These are phyloP conservation scores for Scalesia atractyloides DNA, from an alignment of 129 eudicot genomes.

Conservation along the genomic window DNA sequence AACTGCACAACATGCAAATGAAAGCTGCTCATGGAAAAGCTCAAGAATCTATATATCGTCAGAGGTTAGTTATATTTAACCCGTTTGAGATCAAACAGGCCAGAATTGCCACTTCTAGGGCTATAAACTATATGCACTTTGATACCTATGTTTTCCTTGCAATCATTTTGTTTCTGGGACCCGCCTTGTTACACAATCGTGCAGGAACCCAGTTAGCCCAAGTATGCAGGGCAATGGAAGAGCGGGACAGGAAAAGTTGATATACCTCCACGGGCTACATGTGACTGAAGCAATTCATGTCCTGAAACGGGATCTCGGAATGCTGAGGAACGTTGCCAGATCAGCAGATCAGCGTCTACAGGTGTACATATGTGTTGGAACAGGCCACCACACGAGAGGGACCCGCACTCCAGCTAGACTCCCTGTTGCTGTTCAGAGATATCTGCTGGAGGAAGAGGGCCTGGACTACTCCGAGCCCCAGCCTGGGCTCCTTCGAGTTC, in stretches of 20 bases:
- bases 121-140: not conserved
- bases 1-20: conserved; percentile 91
- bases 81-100: not conserved
- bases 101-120: not conserved
- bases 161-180: conserved; percentile 28
- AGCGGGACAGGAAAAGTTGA: conserved; percentile 67
- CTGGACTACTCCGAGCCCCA: conserved; percentile 87
- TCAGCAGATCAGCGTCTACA: conserved; percentile 69
- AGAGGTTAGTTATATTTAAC: conserved; percentile 49
- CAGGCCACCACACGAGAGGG: conserved; percentile 90
- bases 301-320: conserved; percentile 65
- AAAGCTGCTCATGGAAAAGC: conserved; percentile 92
- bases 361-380: conserved; percentile 84
- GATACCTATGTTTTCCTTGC: conserved; percentile 3
- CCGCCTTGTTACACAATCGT: conserved; percentile 16
- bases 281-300: conserved; percentile 85
- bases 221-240: conserved; percentile 58
- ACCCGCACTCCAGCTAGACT: conserved; percentile 82
- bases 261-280: conserved; percentile 86
- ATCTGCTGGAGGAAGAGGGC: conserved; percentile 88
- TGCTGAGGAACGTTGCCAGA: conserved; percentile 74
- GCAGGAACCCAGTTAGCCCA: conserved; percentile 64
- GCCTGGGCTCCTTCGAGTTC: conserved; percentile 86
- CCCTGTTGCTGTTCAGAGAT: conserved; percentile 79
- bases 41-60: conserved; percentile 86